Evolutionary conservation across 2,329 filamentous ascomycete species (phyloP), one percentile per base, ranked within the genome.

Genomic region (Delphinella strobiligena): DNA sequence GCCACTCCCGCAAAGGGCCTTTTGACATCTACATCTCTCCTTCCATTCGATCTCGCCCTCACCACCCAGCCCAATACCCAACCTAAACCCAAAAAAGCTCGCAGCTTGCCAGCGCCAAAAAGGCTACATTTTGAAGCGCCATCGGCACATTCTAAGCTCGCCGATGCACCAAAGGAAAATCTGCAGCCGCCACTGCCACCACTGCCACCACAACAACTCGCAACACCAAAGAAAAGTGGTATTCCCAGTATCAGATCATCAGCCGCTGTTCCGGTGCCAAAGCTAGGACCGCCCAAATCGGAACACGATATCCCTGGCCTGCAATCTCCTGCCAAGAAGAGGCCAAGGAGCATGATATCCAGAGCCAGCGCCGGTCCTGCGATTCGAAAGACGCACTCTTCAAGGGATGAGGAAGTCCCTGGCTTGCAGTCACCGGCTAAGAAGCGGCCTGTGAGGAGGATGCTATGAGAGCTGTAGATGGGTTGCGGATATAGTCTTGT

Each of bases 1-100:
- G 56, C 56, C 5, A 59, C 57, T 10, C 56, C 57, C 18, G 57
- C 54, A 5, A 63, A 61, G 38, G 58, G 51, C 0, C 44, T 62
- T 7, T 44, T 60, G 1, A 46, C 50, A 2, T 50, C 53, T n/a
- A 38, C 47, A 3, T 51, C 52, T 15, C 41, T 60, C 3, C 49
- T 60, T 2, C 56, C 56, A 3, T 33, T 19, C 3, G 42, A 38
- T 22, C 10, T 38, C 12, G 33, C 8, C 24, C 12, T 14, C 12
- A 15, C 22, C 14, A 11, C 18, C 18, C 15, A 7, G 29, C 27
- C 19, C 11, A 18, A 14, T 24, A 5, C 3, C 9, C 37, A 12
- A 18, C n/a, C 30, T 10, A 12, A 27, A 27, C 22, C 22, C 7
- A 12, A 27, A 27, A 27, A 27, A 27, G 10, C 14, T 17, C 4